Evolutionary conservation across 345 rosid species (phyloP), one percentile per base, ranked within the genome.

Genomic region (Eucalyptus tenuipes): DNA sequence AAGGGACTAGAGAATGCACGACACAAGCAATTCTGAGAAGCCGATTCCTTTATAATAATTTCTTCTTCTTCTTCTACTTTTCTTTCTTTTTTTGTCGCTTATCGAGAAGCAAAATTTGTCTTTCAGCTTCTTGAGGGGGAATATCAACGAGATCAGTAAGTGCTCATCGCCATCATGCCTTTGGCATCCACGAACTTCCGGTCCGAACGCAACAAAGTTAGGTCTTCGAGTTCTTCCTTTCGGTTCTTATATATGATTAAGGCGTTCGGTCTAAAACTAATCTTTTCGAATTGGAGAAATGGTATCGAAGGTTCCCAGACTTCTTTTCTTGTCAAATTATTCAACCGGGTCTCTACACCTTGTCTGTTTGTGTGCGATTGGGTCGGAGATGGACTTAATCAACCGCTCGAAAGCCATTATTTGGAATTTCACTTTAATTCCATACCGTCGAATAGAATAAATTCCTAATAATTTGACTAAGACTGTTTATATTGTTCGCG

Each of bases 291-390:
- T n/a, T 8, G 25, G 25, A 44, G 25, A 75, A 75, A 37, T 10
- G 45, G 47, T 0, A 7, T 4, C 27, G 82, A 40, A 37, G 82
- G 8, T 75, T 75, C 45, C 25, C 10, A 12, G 24, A 20, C 13
- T 5, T 18, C 1, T 18, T 37, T 37, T 29, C 1, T 12, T 11
- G 22, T 71, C 42, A 9, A 68, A 33, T 33, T 17, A 31, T 18
- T 18, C 24, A 17, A 17, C 16, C 2, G 44, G 7, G 25, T 71
- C 42, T 68, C 80, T 1, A 8, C 12, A 16, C 44, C 9, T 0
- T 2, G 11, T 68, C 16, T 17, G 18, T 15, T 1, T 1, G 17
- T 0, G 11, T 2, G 42, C 24, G 20, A 33, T 33, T 20, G 44
- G 37, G 80, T 68, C 80, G 17, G 31, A 15, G 75, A 64, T n/a